Evolutionary conservation across 1,284 basidiomycete genomes (phyloP), one percentile per base, ranked within the genome.

Genomic region (Melampsora americana): DNA sequence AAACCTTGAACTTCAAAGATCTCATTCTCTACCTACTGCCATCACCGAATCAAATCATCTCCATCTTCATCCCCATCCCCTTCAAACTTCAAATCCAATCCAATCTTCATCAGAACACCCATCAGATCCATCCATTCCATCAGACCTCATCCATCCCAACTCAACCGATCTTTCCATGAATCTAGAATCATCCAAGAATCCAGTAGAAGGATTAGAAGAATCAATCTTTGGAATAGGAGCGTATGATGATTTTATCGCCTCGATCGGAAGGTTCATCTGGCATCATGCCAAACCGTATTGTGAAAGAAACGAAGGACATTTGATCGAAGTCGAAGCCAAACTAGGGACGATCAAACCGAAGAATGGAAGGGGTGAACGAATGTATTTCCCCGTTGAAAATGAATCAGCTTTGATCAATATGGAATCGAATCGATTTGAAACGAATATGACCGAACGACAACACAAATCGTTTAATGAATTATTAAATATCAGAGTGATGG

Each of bases 211-310:
- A 12, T 56, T 95, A 39, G 92, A 92, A 28, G 87, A 93, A 26
- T 93, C 91, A 26, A 92, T 97, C 79, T 90, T 98, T 61, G 92
- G 92, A 75, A 89, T 95, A 66, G 92, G 95, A 80, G 94, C 95
- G 2, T 85, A 94, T 53, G 95, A 98, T 84, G 95, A 97, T 82
- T 95, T 98, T 82, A 93, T 94, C 78, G 88, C 88, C 80, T 90
- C 92, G 80, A 87, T 99, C 64, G 94, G 92, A 30, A 92, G 97
- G 83, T 99, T 93, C 84, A 86, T 98, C 56, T 83, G 85, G 83
- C 78, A 80, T 2, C 79, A 81, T 46, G 66, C 67, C 7, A 18
- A 46, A 42, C 26, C 35, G 20, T 68, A 68, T 18, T 68, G 65
- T 48, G 28, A 46, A n/a, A 14, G 61, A 16, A 77, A 80, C 26